Conservation (phyloP, 306 rosid genomes). For the Fragaria ananassa region DNA sequence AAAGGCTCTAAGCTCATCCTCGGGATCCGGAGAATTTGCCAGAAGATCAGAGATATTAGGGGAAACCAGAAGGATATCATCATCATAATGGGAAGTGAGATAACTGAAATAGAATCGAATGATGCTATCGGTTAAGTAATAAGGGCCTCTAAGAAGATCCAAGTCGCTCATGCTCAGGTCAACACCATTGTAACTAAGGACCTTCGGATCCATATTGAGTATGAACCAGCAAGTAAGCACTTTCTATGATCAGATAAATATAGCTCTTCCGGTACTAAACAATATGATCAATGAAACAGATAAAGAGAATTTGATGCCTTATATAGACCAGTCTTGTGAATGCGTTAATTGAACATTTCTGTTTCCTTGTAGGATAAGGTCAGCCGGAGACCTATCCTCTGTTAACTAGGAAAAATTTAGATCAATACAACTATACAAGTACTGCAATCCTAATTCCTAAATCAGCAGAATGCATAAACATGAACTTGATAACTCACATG, state of each 20-base stretch:
- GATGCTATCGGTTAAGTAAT: neutral
- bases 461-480: too few relatives aligned
- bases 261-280: neutral
- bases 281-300: neutral
- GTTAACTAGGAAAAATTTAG: too few relatives aligned
- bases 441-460: too few relatives aligned
- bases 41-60: neutral
- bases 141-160: slow-evolving; percentile 4
- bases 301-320: too few relatives aligned
- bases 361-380: neutral
- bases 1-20: neutral
- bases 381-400: neutral
- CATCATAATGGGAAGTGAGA: neutral
- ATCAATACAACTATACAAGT: too few relatives aligned
- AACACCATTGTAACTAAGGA: neutral
- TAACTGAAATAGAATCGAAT: slow-evolving; percentile 4
- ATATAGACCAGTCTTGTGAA: neutral
- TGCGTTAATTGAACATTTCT: neutral
- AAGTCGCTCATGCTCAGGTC: neutral
- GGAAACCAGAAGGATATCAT: slow-evolving; percentile 5
- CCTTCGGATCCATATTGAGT: neutral
- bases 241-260: too few relatives aligned
- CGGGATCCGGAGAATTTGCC: neutral
- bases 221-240: neutral
- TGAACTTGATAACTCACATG: too few relatives aligned